Base-by-base conservation (phyloP, 2,329 filamentous ascomycete genomes). In the Fusarium virguliforme region DNA sequence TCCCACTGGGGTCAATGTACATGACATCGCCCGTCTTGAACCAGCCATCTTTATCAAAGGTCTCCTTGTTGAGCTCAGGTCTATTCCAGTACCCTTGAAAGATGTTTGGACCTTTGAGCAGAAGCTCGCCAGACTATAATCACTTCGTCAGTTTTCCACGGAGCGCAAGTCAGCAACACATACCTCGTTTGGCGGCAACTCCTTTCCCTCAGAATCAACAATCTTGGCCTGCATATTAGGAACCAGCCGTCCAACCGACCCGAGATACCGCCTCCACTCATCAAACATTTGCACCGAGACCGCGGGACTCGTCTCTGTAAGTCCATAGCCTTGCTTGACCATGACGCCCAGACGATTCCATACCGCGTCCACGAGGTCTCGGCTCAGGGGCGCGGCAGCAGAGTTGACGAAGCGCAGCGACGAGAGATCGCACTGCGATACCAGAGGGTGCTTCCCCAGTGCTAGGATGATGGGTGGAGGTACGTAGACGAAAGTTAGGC, bases 21-120 rank as follows among this genome's bases (percentile, higher is more conserved):
- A 94, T 93, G 28, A 97, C 90, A 76, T 98, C 95, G 2, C 95
- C 95, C 0, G 95, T 97, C 81, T 91, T 95, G 86, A 97, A 97
- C 84, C 90, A 98, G 1, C 94, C 94, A 71, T 97, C 94, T 0
- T 83, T 73, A 3, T 92, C 92, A 67, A 96, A 89, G 0, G 92
- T 90, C 50, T 93, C 90, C 3, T 83, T 84, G 3, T 93, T 94
- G 3, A 91, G 89, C 68, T 91, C 88, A 0, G 89, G 87, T 63
- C 92, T 92, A 75, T 94, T 93, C 73, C 91, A 86, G 77, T 95
- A 97, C 1, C 93, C 94, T 73, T 88, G 85, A 82, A 95, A 95
- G 18, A 95, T 84, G 67, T 96, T 96, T 0, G 94, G 93, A 0
- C 94, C 94, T 63, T 90, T 90, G 59, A 96, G 85, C 85, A 93